Evolutionary conservation across 129 eudicot genomes (phyloP).

Genomic region (Flaveria bidentis): DNA sequence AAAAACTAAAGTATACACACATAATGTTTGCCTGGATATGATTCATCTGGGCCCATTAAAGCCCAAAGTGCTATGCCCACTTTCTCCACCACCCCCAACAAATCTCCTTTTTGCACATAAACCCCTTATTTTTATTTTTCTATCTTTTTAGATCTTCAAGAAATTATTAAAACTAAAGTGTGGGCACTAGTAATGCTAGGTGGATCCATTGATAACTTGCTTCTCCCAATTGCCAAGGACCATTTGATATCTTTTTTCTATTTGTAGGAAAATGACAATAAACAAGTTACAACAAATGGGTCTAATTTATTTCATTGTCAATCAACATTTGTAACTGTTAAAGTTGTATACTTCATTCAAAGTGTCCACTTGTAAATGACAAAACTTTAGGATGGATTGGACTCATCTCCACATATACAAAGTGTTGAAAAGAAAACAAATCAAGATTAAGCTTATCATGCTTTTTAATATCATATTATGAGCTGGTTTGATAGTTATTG

Average conservation of each 20-base stretch:
- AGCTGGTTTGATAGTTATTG: slow-evolving; percentile 12
- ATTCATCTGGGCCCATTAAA: slow-evolving; percentile 56
- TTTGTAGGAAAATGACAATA: slow-evolving; percentile 36
- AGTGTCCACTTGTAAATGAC: slow-evolving; percentile 26
- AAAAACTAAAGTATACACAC: slow-evolving; percentile 25
- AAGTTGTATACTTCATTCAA: slow-evolving; percentile 10
- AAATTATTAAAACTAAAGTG: slow-evolving; percentile 32
- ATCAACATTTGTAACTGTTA: slow-evolving; percentile 22
- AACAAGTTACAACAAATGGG: slow-evolving; percentile 25
- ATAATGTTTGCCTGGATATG: slow-evolving; percentile 48
- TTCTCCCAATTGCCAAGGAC: slow-evolving; percentile 33
- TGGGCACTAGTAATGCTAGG: slow-evolving; percentile 29
- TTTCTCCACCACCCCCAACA: slow-evolving; percentile 45
- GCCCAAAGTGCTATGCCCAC: slow-evolving; percentile 59
- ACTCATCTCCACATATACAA: slow-evolving; percentile 30
- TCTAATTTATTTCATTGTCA: slow-evolving; percentile 31
- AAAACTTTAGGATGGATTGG: slow-evolving; percentile 18
- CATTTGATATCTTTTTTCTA: slow-evolving; percentile 32
- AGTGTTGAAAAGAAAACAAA: slow-evolving; percentile 3
- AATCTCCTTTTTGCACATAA: slow-evolving; percentile 33
- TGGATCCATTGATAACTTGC: slow-evolving; percentile 30
- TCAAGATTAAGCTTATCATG: slow-evolving; percentile 9
- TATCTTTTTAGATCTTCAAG: slow-evolving; percentile 15
- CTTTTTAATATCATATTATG: slow-evolving; percentile 27
- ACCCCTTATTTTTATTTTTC: slow-evolving; percentile 25